phyloP scores from a whole-genome alignment of 805 yeast species.

The Candida cerambycidarum region DNA sequence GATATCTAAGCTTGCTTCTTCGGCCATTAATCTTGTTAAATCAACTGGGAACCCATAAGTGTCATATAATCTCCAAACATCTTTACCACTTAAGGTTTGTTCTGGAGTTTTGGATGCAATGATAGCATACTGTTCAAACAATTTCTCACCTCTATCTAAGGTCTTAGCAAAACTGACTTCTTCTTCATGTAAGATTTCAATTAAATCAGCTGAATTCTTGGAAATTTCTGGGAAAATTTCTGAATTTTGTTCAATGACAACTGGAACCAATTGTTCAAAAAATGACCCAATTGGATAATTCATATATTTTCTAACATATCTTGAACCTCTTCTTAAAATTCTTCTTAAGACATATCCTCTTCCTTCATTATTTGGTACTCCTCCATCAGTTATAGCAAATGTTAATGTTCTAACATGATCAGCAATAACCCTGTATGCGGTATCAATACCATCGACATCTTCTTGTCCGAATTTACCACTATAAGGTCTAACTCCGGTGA shows the following conservation, averaged over 20 bases:
- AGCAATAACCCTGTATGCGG: slow-evolving; percentile 96
- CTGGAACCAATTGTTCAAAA: slow-evolving; percentile 89
- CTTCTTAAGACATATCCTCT: slow-evolving; percentile 98
- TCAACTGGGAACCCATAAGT: slow-evolving; percentile 99
- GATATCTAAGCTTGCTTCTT: slow-evolving; percentile 89
- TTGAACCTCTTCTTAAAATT: slow-evolving; percentile 95
- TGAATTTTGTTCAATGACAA: slow-evolving; percentile 82
- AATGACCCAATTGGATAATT: slow-evolving; percentile 93
- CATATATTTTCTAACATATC: slow-evolving; percentile 95
- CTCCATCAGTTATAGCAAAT: slow-evolving; percentile 96
- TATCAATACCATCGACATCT: slow-evolving; percentile 92
- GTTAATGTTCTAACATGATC: slow-evolving; percentile 98
- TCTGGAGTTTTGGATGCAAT: slow-evolving; percentile 73
- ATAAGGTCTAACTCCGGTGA: slow-evolving; percentile 90
- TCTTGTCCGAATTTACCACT: slow-evolving; percentile 91
- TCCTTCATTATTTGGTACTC: slow-evolving; percentile 98
- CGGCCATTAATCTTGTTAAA: slow-evolving; percentile 97
- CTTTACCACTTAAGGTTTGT: slow-evolving; percentile 83
- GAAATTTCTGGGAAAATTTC: slow-evolving; percentile 91
- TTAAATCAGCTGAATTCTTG: slow-evolving; percentile 67
- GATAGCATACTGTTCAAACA: slow-evolving; percentile 90
- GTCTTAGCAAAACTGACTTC: slow-evolving; percentile 94
- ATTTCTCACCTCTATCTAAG: slow-evolving; percentile 94
- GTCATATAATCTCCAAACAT: slow-evolving; percentile 97
- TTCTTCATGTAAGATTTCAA: slow-evolving; percentile 93